These are phyloP conservation scores for Curvularia sp. DNA, from an alignment of 2,329 filamentous ascomycete species.

Conservation along the genomic window DNA sequence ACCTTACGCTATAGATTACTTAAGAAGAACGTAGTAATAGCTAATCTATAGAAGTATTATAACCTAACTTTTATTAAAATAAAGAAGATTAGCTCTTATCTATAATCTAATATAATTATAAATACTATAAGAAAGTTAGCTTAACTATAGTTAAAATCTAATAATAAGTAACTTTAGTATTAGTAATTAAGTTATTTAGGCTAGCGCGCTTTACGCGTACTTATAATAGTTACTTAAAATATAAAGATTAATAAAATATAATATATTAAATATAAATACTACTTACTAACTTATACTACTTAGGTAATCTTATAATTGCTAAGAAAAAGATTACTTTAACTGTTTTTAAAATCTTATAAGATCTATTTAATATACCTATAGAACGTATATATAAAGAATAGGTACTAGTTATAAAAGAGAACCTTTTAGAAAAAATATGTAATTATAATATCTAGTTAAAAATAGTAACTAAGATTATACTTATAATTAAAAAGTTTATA, in stretches of 20 bases:
- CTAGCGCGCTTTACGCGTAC: neutral
- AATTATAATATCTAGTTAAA: neutral
- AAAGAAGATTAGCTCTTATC: too few relatives aligned
- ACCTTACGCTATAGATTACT: too few relatives aligned
- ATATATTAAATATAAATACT: neutral
- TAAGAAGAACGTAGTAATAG: too few relatives aligned
- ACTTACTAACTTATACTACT: neutral
- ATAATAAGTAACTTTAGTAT: neutral
- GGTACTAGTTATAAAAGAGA: neutral
- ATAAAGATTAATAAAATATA: neutral
- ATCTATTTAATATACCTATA: too few relatives aligned
- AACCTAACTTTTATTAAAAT: too few relatives aligned
- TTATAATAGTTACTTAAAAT: neutral
- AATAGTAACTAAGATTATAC: neutral
- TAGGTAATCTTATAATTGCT: neutral
- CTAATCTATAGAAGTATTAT: too few relatives aligned
- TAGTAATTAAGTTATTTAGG: neutral
- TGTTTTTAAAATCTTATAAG: neutral
- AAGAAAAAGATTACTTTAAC: neutral
- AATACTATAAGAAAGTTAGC: neutral
- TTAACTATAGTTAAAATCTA: neutral
- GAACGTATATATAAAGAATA: too few relatives aligned
- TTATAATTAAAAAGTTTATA: neutral
- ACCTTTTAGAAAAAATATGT: neutral
- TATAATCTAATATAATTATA: neutral